These are phyloP conservation scores for Taiozyma sp. DNA, from an alignment of 1,139 yeast species.

Conservation along the genomic window DNA sequence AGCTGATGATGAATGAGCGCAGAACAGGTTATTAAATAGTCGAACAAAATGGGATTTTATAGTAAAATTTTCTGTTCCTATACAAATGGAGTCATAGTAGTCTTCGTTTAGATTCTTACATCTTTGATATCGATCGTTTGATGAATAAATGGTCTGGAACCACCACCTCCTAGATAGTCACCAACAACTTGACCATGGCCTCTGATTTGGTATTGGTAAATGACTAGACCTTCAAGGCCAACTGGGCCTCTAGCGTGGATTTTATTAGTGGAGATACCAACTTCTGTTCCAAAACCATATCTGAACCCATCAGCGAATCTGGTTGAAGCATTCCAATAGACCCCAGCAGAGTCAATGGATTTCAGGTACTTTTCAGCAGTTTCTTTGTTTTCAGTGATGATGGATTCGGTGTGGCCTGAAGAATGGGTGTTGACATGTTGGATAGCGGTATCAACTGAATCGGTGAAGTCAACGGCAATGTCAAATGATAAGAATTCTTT, in stretches of 20 bases:
- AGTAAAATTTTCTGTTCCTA: too few species aligned
- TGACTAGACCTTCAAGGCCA: slow-evolving; percentile 93
- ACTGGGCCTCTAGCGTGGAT: slow-evolving; percentile 99
- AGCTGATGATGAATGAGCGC: slow-evolving; percentile 21
- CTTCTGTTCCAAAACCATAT: slow-evolving; percentile 98
- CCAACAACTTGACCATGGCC: slow-evolving; percentile 92
- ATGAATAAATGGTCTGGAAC: slow-evolving; percentile 74
- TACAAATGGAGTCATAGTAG: neutral
- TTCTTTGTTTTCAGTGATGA: slow-evolving; percentile 68
- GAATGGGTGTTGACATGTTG: slow-evolving; percentile 84
- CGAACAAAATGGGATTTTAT: neutral
- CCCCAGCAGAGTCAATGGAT: slow-evolving; percentile 93
- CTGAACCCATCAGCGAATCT: slow-evolving; percentile 98
- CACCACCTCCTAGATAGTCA: slow-evolving; percentile 93
- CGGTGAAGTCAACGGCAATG: slow-evolving; percentile 65
- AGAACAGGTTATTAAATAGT: neutral
- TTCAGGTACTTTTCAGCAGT: slow-evolving; percentile 74
- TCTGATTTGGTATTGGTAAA: slow-evolving; percentile 88
- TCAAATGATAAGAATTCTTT: slow-evolving; percentile 83
- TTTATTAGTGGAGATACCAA: slow-evolving; percentile 94
- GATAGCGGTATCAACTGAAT: slow-evolving; percentile 64
- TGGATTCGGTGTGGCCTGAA: slow-evolving; percentile 94
- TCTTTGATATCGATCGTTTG: slow-evolving; percentile 43
- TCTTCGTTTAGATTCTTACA: slow-evolving; percentile 1
- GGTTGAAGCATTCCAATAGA: slow-evolving; percentile 97